Evolutionary conservation across 1,284 basidiomycete species (phyloP).

Genomic region (Cystobasidium sp.): DNA sequence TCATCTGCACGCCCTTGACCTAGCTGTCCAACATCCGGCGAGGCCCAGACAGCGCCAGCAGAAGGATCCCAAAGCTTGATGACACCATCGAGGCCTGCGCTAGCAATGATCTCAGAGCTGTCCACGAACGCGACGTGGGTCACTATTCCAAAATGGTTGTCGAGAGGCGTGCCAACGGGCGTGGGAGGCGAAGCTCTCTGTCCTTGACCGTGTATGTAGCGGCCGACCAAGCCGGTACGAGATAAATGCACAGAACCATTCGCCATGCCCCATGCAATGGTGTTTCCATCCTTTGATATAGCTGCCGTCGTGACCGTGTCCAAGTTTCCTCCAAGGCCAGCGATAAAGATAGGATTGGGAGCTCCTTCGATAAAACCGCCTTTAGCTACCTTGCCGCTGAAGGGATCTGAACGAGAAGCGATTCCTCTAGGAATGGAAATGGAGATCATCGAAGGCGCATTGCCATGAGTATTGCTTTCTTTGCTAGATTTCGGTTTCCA

Average conservation of each 20-base stretch:
- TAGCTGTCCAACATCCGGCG: not conserved
- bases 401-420: slow-evolving; percentile 49
- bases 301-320: slow-evolving; percentile 41
- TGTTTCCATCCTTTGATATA: slow-evolving; percentile 43
- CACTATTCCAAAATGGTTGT: slow-evolving; percentile 33
- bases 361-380: slow-evolving; percentile 47
- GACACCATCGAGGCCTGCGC: slow-evolving; percentile 45
- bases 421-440: slow-evolving; percentile 45
- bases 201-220: slow-evolving; percentile 29
- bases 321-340: slow-evolving; percentile 38
- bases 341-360: slow-evolving; percentile 48
- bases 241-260: slow-evolving; percentile 47
- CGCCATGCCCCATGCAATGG: slow-evolving; percentile 50
- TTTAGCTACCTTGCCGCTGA: slow-evolving; percentile 49
- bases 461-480: slow-evolving; percentile 25
- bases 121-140: slow-evolving; percentile 19
- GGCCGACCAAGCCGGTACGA: slow-evolving; percentile 29
- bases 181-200: slow-evolving; percentile 26
- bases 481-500: slow-evolving; percentile 18
- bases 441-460: slow-evolving; percentile 44
- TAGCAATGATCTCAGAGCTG: slow-evolving; percentile 41
- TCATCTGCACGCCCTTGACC: slow-evolving; percentile 25
- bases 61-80: slow-evolving; percentile 45
- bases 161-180: slow-evolving; percentile 18
- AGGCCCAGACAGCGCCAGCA: slow-evolving; percentile 16